A percentile compares a stretch with the other conserved stretches of the same genome.
phyloP scores from a whole-genome alignment of 2,329 filamentous ascomycete species.

The Pestalotiopsis sp. region DNA sequence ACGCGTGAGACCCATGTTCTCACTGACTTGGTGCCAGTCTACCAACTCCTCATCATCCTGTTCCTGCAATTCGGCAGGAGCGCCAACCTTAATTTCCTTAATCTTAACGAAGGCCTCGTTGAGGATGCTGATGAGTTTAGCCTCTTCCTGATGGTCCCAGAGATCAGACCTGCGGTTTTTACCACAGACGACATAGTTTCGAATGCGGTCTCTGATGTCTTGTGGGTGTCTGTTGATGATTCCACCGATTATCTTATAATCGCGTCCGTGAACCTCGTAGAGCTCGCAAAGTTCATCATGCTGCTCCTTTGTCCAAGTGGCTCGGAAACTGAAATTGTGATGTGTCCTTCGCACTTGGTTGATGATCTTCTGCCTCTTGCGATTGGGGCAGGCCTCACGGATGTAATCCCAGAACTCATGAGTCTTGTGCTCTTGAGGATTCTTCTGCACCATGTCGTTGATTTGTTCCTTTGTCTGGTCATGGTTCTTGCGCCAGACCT shows the following conservation, averaged over 20 bases:
- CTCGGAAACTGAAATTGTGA: conserved; percentile 66
- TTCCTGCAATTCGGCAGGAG: conserved; percentile 33
- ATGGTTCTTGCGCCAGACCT: conserved; percentile 46
- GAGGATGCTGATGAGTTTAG: conserved; percentile 54
- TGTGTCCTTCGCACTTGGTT: conserved; percentile 64
- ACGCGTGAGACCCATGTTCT: conserved; percentile 62
- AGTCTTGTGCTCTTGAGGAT: conserved; percentile 26
- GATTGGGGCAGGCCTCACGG: conserved; percentile 49
- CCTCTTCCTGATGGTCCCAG: conserved; percentile 67
- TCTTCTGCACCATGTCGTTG: conserved; percentile 46
- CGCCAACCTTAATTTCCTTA: conserved; percentile 38
- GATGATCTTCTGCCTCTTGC: conserved; percentile 57
- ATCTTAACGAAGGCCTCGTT: conserved; percentile 54
- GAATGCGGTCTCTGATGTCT: conserved; percentile 72
- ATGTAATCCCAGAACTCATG: conserved; percentile 54
- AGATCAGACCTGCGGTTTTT: conserved; percentile 52
- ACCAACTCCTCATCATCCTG: conserved; percentile 56
- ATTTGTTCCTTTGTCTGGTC: conserved; percentile 46
- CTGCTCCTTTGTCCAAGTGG: conserved; percentile 61
- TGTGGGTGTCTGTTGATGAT: conserved; percentile 65
- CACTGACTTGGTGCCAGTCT: conserved; percentile 68
- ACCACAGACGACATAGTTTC: conserved; percentile 67
- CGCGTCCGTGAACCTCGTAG: conserved; percentile 50
- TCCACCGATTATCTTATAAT: conserved; percentile 66
- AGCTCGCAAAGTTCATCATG: conserved; percentile 55